Conservation (phyloP, 345 rosid genomes). For the Brassica incana region DNA sequence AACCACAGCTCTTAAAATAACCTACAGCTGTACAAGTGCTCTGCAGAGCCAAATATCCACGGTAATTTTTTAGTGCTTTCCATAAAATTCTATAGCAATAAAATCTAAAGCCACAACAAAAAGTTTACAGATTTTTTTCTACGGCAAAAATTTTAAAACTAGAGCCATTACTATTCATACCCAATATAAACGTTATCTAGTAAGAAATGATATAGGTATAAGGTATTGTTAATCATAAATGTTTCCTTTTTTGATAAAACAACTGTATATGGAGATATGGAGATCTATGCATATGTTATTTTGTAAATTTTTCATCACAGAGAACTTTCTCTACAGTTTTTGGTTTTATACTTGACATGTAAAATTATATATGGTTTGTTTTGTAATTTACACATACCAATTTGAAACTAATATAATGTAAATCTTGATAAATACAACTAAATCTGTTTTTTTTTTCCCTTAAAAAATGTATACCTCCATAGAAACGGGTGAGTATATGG, state of each 20-base stretch:
- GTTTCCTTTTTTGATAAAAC: not conserved
- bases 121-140: no score
- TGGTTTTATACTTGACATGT: not conserved
- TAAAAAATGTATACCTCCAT: not conserved
- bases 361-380: not conserved
- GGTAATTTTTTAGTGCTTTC: no score
- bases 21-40: no score
- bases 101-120: no score
- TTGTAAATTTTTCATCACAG: not conserved
- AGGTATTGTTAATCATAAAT: not conserved
- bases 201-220: not conserved
- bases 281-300: not conserved
- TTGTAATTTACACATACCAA: not conserved
- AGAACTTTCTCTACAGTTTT: not conserved
- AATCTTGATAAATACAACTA: not conserved
- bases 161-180: no score
- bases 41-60: no score
- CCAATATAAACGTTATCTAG: not conserved
- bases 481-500: not conserved
- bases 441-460: not conserved
- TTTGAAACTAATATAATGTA: not conserved
- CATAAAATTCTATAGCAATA: no score
- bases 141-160: no score
- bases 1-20: no score
- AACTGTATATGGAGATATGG: not conserved